Evolutionary conservation across 768 basidiomycete species (phyloP).

Genomic region (Leucogyrophana mollusca): DNA sequence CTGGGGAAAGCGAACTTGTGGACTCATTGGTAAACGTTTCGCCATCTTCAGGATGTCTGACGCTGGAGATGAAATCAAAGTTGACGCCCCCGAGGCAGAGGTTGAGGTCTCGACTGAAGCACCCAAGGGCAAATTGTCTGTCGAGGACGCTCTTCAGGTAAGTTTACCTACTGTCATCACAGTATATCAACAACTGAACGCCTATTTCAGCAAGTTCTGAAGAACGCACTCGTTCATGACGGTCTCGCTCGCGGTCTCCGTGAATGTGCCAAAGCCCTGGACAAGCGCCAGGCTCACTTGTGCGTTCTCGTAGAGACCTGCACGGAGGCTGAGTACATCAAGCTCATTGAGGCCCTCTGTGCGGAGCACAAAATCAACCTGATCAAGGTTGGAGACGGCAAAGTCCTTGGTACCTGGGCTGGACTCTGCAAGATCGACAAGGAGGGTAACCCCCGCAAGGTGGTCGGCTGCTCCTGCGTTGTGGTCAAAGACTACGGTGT

Average conservation of each 20-base stretch:
- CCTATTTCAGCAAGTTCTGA: constrained; percentile 85
- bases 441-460: constrained; percentile 96
- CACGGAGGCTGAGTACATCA: constrained; percentile 99
- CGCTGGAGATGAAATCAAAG: constrained; percentile 93
- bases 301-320: constrained; percentile 99
- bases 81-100: constrained; percentile 61
- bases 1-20: not conserved
- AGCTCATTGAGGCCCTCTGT: constrained; percentile 99
- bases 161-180: constrained; percentile 7
- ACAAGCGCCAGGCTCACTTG: constrained; percentile 97
- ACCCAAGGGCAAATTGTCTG: constrained; percentile 92
- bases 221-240: constrained; percentile 97
- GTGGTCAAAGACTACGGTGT: constrained; percentile 98
- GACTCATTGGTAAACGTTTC: not conserved
- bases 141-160: constrained; percentile 93
- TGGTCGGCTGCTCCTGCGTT: constrained; percentile 91
- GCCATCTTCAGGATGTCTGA: constrained; percentile 75
- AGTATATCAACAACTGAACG: constrained; percentile 54
- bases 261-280: constrained; percentile 96
- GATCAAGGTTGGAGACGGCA: constrained; percentile 98
- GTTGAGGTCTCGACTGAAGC: constrained; percentile 86
- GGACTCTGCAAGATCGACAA: constrained; percentile 99
- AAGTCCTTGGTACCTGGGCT: constrained; percentile 97
- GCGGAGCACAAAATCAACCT: constrained; percentile 99
- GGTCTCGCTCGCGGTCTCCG: constrained; percentile 97